Base-by-base conservation (phyloP, 495 filamentous ascomycete species). In the Penicillium bovifimosum region DNA sequence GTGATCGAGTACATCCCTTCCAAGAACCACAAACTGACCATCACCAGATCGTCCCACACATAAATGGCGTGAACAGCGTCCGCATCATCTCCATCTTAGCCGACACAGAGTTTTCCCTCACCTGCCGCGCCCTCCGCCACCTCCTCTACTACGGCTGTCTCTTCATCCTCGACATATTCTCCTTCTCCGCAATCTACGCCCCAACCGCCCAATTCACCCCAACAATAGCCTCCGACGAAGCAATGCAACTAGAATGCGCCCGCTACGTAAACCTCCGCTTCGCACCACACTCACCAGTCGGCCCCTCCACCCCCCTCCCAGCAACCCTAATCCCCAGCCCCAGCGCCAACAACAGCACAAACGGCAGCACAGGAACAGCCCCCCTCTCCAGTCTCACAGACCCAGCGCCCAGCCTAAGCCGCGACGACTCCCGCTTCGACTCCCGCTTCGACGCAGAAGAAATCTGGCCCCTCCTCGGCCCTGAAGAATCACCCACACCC, bases 61-160 rank as follows among this genome's bases (percentile, higher is more conserved):
- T 97, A 66, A 86, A 98, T 68, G 93, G 93, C 52, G 84, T 96
- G 50, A 88, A 90, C 62, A 87, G 87, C 67, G 83, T 96, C 44
- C 83, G 85, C 18, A 84, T 86, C 48, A 95, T 98, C 61, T 84
- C 91, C 18, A 79, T 86, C 50, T 76, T 83, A 6, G 89, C 91
- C 33, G 89, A 96, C 63, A 87, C 90, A 1, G 89, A 93, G 55
- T 80, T 91, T 57, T 84, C 84, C 33, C 84, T 96, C 18, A 84
- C 88, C 16, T 85, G 87, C 56, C 88, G 88, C 50, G 90, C 88
- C 31, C 81, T 97, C 45, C 79, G 87, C 50, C 91, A 96, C 57
- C 77, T 98, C 4, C 76, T 96, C 26, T 95, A 92, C 76, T 96
- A 96, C 65, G 85, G 87, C 62, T 93, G 88, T 61, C 74, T 91